These are phyloP conservation scores for Iris pallida DNA, from an alignment of 116 monocot species.

Conservation along the genomic window DNA sequence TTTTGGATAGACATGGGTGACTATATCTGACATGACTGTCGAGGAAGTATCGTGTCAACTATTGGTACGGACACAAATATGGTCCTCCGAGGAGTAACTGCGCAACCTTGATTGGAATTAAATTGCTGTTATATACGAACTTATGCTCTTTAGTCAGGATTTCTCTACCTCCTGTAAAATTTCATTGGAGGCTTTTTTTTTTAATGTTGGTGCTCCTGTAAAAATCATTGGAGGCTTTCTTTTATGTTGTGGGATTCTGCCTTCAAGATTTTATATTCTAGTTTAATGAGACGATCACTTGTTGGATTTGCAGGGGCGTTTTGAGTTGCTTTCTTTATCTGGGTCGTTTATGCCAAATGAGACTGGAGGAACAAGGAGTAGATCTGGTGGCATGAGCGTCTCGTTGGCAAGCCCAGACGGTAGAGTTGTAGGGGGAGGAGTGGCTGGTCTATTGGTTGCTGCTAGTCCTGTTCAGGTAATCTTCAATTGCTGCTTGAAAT, in stretches of 20 bases:
- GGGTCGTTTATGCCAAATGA: slow-evolving; percentile 50
- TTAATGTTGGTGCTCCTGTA: neutral
- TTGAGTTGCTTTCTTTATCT: slow-evolving; percentile 44
- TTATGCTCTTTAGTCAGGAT: neutral
- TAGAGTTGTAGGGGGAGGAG: slow-evolving; percentile 38
- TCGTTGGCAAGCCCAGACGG: slow-evolving; percentile 35
- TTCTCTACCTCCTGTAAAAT: neutral
- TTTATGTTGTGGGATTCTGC: neutral
- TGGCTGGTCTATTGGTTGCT: slow-evolving; percentile 43
- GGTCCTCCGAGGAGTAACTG: neutral
- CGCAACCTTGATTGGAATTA: neutral
- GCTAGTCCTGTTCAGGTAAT: slow-evolving; percentile 47
- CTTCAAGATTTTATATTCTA: neutral
- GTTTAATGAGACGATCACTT: neutral
- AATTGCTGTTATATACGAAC: neutral
- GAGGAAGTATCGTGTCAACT: no score
- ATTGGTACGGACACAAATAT: no score
- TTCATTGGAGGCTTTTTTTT: neutral
- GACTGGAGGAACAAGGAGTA: slow-evolving; percentile 30
- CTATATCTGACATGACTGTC: no score
- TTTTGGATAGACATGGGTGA: no score
- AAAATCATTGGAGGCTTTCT: neutral
- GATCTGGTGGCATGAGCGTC: slow-evolving; percentile 49
- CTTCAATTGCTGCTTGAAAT: neutral
- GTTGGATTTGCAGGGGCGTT: slow-evolving; percentile 28